Percentiles rank a stretch among this genome's conserved stretches.
These are phyloP conservation scores for Yarrowia divulgata DNA, from an alignment of 805 yeast species.

Conservation along the genomic window DNA sequence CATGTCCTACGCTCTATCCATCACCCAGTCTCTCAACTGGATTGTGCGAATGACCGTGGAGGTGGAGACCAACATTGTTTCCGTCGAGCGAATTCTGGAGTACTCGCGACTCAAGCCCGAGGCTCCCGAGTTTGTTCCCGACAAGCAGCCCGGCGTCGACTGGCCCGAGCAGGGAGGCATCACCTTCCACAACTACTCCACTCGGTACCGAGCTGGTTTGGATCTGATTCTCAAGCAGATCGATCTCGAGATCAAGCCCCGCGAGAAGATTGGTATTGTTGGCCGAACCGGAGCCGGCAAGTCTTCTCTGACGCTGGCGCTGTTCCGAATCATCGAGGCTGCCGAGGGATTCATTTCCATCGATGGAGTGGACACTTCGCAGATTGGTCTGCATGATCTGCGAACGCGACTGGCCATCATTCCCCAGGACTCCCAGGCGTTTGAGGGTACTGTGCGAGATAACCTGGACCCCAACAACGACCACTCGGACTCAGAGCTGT, in stretches of 20 bases:
- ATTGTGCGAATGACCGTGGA: slow-evolving; percentile 99
- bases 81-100: slow-evolving; percentile 93
- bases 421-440: slow-evolving; percentile 93
- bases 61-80: slow-evolving; percentile 95
- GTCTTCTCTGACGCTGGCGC: slow-evolving; percentile 81
- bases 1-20: slow-evolving; percentile 88
- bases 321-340: slow-evolving; percentile 84
- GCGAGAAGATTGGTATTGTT: slow-evolving; percentile 92
- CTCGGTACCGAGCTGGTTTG: slow-evolving; percentile 81
- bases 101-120: slow-evolving; percentile 82
- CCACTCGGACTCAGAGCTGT: slow-evolving; percentile 77
- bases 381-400: slow-evolving; percentile 77
- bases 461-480: slow-evolving; percentile 82
- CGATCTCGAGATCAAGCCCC: slow-evolving; percentile 66
- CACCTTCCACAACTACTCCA: slow-evolving; percentile 73
- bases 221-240: slow-evolving; percentile 79
- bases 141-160: slow-evolving; percentile 65
- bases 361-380: slow-evolving; percentile 70
- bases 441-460: slow-evolving; percentile 84
- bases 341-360: slow-evolving; percentile 72
- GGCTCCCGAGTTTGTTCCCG: slow-evolving; percentile 75
- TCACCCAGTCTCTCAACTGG: slow-evolving; percentile 95
- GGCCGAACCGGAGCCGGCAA: slow-evolving; percentile 99
- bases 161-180: slow-evolving; percentile 83
- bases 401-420: slow-evolving; percentile 81